Conservation (phyloP, 2,329 filamentous ascomycete species). For the Samsoniella hepiali region DNA sequence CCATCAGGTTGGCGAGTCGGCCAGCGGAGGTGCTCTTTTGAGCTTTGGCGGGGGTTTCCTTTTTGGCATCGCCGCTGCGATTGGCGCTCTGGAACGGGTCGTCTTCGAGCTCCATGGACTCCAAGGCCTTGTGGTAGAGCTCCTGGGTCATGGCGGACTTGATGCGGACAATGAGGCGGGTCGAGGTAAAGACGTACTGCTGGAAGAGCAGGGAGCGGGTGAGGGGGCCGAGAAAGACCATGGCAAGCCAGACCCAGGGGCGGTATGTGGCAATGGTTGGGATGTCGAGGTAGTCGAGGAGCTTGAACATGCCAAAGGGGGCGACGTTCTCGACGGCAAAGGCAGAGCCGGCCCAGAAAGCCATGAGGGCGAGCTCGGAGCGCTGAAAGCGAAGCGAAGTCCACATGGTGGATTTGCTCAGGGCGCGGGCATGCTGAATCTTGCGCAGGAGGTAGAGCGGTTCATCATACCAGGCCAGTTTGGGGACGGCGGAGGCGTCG, state of each 20-base stretch:
- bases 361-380: slow-evolving; percentile 44
- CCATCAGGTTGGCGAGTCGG: slow-evolving; percentile 55
- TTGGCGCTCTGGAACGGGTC: slow-evolving; percentile 40
- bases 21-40: slow-evolving; percentile 45
- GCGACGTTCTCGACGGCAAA: slow-evolving; percentile 48
- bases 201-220: slow-evolving; percentile 50
- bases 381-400: slow-evolving; percentile 44
- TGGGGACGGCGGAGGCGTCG: slow-evolving; percentile 46
- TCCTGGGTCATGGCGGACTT: slow-evolving; percentile 57
- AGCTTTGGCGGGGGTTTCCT: slow-evolving; percentile 28
- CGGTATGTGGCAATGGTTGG: slow-evolving; percentile 43
- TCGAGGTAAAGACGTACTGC: slow-evolving; percentile 56
- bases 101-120: slow-evolving; percentile 56
- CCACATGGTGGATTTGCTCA: slow-evolving; percentile 42
- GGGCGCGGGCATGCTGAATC: slow-evolving; percentile 42
- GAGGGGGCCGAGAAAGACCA: slow-evolving; percentile 50
- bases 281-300: slow-evolving; percentile 49
- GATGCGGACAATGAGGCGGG: slow-evolving; percentile 53
- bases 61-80: slow-evolving; percentile 26
- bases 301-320: slow-evolving; percentile 51
- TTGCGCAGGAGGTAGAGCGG: slow-evolving; percentile 45
- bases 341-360: slow-evolving; percentile 36
- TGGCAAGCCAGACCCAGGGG: slow-evolving; percentile 51
- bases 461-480: slow-evolving; percentile 54
- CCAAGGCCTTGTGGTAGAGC: slow-evolving; percentile 53